These are phyloP conservation scores for Aspergillus unguis DNA, from an alignment of 2,329 filamentous ascomycete genomes.

Conservation along the genomic window DNA sequence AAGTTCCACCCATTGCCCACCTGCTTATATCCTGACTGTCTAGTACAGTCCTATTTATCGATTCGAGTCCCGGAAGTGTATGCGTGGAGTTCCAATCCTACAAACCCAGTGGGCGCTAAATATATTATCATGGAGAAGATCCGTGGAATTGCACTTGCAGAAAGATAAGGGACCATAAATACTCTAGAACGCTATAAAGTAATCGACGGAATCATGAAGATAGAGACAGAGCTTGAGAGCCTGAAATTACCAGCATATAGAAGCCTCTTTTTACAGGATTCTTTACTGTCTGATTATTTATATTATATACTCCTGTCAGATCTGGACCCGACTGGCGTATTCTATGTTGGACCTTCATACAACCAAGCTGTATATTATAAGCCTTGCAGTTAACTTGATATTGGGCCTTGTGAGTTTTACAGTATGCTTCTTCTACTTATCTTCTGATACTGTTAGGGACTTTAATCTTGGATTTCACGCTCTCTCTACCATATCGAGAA, in stretches of 20 bases:
- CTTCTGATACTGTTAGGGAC: constrained; percentile 11
- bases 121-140: constrained; percentile 44
- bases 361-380: constrained; percentile 9
- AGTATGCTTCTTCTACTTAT: too few relatives aligned
- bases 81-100: constrained; percentile 29
- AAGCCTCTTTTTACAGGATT: constrained; percentile 26
- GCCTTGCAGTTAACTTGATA: neutral
- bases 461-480: constrained; percentile 14
- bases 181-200: constrained; percentile 18
- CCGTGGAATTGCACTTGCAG: constrained; percentile 29
- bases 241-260: constrained; percentile 35
- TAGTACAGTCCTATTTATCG: constrained; percentile 15
- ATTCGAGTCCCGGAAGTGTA: constrained; percentile 36
- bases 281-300: constrained; percentile 7
- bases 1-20: neutral
- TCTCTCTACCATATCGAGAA: constrained; percentile 17
- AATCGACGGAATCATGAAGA: constrained; percentile 24
- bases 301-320: constrained; percentile 11
- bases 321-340: constrained; percentile 16
- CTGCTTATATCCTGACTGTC: constrained; percentile 1
- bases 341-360: constrained; percentile 19
- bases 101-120: constrained; percentile 37
- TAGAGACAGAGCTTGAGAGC: constrained; percentile 23
- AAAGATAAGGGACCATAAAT: constrained; percentile 31
- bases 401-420: constrained; percentile 19